phyloP scores from a whole-genome alignment of 169 alveolate genomes.

The Eimeria falciformis region DNA sequence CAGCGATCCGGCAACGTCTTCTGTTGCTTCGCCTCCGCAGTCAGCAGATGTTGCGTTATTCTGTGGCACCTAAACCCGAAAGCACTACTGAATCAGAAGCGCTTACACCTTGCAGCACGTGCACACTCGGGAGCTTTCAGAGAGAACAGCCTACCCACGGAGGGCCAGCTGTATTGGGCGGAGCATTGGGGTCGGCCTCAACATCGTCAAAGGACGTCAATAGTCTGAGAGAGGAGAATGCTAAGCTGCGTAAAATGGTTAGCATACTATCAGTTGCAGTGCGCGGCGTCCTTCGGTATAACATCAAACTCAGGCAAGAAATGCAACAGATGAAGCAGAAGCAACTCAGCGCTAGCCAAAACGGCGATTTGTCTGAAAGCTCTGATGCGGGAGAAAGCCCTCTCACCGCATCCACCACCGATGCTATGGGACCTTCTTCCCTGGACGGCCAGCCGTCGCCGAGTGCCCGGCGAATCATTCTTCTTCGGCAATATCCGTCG shows the following conservation, averaged over 20 bases:
- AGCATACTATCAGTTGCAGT: background rate
- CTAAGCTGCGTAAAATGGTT: background rate
- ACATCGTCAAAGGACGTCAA: background rate
- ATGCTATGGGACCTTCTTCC: no score
- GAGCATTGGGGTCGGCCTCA: background rate
- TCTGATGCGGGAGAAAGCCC: no score
- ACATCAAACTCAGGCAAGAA: no score
- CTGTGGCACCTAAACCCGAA: background rate
- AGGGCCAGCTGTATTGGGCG: background rate
- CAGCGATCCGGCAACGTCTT: background rate
- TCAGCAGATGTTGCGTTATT: background rate
- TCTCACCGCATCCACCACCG: no score
- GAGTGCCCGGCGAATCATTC: no score
- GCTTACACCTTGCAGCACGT: background rate
- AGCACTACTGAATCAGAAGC: background rate
- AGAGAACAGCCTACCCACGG: background rate
- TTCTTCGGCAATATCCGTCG: no score
- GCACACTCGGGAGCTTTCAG: background rate
- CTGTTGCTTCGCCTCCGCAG: background rate
- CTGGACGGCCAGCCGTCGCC: no score
- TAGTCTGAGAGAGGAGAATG: background rate
- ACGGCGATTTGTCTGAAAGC: no score
- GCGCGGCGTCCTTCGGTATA: slow-evolving; percentile 7
- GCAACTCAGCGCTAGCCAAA: no score
- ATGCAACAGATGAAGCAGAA: no score